Evolutionary conservation across 2,329 filamentous ascomycete species (phyloP).

Genomic region (Lecanoromycetidae sp.): DNA sequence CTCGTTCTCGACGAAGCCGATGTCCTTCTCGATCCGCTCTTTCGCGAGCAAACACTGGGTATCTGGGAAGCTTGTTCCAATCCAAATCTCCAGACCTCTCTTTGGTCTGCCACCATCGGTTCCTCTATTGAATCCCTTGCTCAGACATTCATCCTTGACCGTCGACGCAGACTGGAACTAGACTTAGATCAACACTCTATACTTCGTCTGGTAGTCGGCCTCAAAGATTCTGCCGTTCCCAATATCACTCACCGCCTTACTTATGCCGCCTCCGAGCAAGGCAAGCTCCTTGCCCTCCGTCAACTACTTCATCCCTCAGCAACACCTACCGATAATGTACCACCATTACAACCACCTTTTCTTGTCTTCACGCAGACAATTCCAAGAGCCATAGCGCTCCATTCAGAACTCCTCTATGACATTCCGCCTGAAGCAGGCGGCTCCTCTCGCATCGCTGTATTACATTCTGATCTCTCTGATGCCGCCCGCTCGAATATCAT

Average conservation of each 20-base stretch:
- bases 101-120: conserved; percentile 96
- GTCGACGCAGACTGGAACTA: conserved; percentile 33
- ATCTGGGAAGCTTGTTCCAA: conserved; percentile 73
- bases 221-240: conserved; percentile 91
- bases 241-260: conserved; percentile 80
- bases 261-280: conserved; percentile 85
- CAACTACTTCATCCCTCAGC: conserved; percentile 70
- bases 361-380: conserved; percentile 96
- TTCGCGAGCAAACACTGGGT: conserved; percentile 73
- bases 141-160: conserved; percentile 50
- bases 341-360: conserved; percentile 67
- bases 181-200: conserved; percentile 47
- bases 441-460: conserved; percentile 68
- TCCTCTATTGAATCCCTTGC: conserved; percentile 78
- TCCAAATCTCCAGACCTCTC: conserved; percentile 57
- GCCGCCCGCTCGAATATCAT: conserved; percentile 66
- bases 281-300: conserved; percentile 81
- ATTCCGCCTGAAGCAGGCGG: conserved; percentile 82
- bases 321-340: conserved; percentile 37
- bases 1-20: conserved; percentile 90
- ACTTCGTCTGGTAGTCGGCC: conserved; percentile 78
- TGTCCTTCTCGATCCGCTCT: conserved; percentile 80
- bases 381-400: conserved; percentile 71
- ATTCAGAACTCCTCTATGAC: conserved; percentile 86
- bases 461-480: conserved; percentile 78